Conservation (phyloP, 257 asterid species). For the Solanum arcanum region DNA sequence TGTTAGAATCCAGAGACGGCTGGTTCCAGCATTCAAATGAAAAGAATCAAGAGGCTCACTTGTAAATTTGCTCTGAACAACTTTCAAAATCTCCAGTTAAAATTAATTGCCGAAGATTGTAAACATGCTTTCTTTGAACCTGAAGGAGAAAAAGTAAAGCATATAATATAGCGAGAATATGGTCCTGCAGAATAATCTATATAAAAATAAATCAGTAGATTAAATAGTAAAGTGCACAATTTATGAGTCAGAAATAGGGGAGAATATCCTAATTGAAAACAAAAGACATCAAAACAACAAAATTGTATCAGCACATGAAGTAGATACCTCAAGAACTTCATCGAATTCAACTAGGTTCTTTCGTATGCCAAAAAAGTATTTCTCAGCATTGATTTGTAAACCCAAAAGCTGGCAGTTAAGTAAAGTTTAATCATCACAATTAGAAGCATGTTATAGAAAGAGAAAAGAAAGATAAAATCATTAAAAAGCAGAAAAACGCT, state of each 20-base stretch:
- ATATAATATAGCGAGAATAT: not conserved
- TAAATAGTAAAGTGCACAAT: not conserved
- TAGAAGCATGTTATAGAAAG: not conserved
- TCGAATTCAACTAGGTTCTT: slow-evolving; percentile 96
- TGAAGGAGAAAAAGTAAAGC: slow-evolving; percentile 9
- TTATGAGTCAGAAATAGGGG: not conserved
- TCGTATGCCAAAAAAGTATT: slow-evolving; percentile 77
- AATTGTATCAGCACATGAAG: not conserved
- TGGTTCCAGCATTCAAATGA: not conserved
- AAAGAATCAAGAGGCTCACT: slow-evolving; percentile 38
- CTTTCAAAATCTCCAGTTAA: slow-evolving; percentile 80
- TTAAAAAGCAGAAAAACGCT: not conserved
- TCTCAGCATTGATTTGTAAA: slow-evolving; percentile 91
- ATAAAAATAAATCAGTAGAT: not conserved
- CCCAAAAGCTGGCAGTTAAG: slow-evolving; percentile 53
- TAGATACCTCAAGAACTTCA: slow-evolving; percentile 92
- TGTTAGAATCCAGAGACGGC: not conserved
- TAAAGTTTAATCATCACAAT: not conserved
- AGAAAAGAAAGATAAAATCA: not conserved
- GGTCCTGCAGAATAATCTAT: not conserved
- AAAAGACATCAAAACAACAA: not conserved
- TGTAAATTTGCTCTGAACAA: slow-evolving; percentile 73
- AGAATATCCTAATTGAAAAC: not conserved
- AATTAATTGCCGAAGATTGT: slow-evolving; percentile 84
- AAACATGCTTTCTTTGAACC: slow-evolving; percentile 97